These are phyloP conservation scores for Saksenaea oblongispora DNA, from an alignment of 371 early-diverging fungal genomes.

Conservation along the genomic window DNA sequence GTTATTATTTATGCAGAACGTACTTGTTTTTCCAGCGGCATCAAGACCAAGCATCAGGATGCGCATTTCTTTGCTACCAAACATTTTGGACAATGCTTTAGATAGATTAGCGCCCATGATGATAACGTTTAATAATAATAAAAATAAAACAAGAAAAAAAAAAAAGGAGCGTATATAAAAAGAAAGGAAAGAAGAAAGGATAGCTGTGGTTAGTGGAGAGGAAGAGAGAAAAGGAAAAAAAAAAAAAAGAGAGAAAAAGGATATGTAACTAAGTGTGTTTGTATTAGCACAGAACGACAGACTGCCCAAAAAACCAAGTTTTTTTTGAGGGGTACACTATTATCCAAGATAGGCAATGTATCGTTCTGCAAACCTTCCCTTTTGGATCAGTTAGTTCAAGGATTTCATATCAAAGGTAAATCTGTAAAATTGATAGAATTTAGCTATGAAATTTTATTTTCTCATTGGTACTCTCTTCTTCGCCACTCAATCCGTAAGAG, in stretches of 20 bases:
- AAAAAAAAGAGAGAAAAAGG: conserved; percentile 1
- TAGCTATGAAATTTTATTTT: neutral
- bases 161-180: conserved; percentile 2
- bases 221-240: conserved; percentile 10
- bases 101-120: conserved; percentile 62
- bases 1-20: conserved; percentile 25
- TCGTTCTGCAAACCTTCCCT: neutral
- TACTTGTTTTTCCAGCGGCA: conserved; percentile 94
- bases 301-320: conserved; percentile 1
- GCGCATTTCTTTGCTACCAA: conserved; percentile 88
- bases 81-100: conserved; percentile 63
- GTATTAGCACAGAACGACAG: neutral
- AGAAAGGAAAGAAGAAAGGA: conserved; percentile 18
- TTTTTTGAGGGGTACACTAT: conserved; percentile 6
- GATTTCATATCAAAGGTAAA: neutral
- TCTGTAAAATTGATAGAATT: neutral
- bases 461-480: neutral
- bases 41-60: conserved; percentile 92
- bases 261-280: conserved; percentile 5
- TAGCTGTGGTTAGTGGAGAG: conserved; percentile 12
- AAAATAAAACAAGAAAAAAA: too few relatives aligned
- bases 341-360: conserved; percentile 2
- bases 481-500: neutral
- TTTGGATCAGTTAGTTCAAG: neutral
- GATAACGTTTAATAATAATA: neutral